A percentile compares a stretch with the other conserved stretches of the same genome.
These are phyloP conservation scores for Paspalum vaginatum DNA, from an alignment of 176 grass and related monocot genomes.

Conservation along the genomic window DNA sequence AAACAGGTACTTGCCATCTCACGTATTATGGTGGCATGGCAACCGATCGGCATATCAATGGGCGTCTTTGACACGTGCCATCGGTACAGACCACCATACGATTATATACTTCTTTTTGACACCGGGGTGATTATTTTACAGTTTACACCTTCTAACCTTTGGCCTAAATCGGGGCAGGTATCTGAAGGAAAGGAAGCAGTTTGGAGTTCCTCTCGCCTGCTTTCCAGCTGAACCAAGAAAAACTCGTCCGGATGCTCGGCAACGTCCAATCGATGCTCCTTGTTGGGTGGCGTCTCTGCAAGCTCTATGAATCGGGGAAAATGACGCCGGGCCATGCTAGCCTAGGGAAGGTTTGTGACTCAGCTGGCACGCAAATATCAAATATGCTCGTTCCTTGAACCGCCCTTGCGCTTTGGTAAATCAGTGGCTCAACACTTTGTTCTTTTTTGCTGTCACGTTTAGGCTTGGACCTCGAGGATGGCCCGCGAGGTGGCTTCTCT, in stretches of 20 bases:
- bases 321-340: conserved; percentile 78
- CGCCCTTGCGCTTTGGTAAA: not conserved
- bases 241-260: conserved; percentile 74
- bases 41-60: conserved; percentile 73
- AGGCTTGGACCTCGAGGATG: conserved; percentile 75
- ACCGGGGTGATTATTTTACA: not conserved
- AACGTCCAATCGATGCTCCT: conserved; percentile 84
- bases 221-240: conserved; percentile 85
- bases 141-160: not conserved
- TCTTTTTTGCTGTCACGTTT: not conserved
- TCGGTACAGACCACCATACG: conserved; percentile 28
- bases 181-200: conserved; percentile 81
- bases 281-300: conserved; percentile 78
- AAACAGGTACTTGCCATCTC: conserved; percentile 75
- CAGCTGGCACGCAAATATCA: not conserved
- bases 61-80: conserved; percentile 76
- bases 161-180: conserved; percentile 50
- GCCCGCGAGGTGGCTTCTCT: conserved; percentile 66
- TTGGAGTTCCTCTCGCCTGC: conserved; percentile 66
- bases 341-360: conserved; percentile 64
- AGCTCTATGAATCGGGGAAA: conserved; percentile 78
- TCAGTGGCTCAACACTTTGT: conserved; percentile 1
- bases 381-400: not conserved
- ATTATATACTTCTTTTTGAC: not conserved
- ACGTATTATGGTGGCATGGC: conserved; percentile 79